phyloP scores from a whole-genome alignment of 352 stramenopile species.

The Hyaloperonospora arabidopsidis region DNA sequence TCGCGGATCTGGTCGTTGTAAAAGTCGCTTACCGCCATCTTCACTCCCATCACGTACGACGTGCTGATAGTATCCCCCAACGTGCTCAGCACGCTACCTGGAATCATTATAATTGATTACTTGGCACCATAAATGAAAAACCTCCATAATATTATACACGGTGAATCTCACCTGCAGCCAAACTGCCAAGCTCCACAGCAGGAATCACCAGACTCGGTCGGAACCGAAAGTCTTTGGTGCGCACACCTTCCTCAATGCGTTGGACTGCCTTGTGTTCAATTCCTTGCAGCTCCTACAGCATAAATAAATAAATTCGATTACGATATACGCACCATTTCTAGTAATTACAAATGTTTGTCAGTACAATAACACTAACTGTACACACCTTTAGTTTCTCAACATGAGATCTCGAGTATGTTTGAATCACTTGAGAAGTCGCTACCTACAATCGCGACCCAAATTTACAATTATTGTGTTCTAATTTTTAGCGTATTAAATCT shows the following conservation, averaged over 20 bases:
- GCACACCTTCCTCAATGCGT: conserved; percentile 41
- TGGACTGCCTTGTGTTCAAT: conserved; percentile 41
- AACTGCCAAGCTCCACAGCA: conserved; percentile 43
- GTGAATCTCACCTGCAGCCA: conserved; percentile 29
- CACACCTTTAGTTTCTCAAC: conserved; percentile 42
- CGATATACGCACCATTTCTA: neutral
- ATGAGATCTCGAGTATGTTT: conserved; percentile 36
- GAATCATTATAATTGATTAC: neutral
- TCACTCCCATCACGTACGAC: conserved; percentile 65
- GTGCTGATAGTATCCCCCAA: conserved; percentile 55
- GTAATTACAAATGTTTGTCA: neutral
- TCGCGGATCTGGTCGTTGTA: conserved; percentile 87
- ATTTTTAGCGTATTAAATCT: neutral
- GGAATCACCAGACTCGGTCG: conserved; percentile 60
- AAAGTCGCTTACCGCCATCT: conserved; percentile 74
- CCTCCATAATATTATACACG: too few species aligned
- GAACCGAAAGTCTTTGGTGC: conserved; percentile 44
- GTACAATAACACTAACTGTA: neutral
- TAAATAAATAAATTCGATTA: neutral
- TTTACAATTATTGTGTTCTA: neutral
- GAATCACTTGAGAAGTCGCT: conserved; percentile 22
- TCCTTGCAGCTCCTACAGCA: conserved; percentile 37
- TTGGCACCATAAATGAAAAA: neutral
- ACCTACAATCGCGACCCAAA: conserved; percentile 20
- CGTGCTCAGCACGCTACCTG: conserved; percentile 37